Conservation (phyloP, 768 basidiomycete genomes). For the Tulasnella sp. region DNA sequence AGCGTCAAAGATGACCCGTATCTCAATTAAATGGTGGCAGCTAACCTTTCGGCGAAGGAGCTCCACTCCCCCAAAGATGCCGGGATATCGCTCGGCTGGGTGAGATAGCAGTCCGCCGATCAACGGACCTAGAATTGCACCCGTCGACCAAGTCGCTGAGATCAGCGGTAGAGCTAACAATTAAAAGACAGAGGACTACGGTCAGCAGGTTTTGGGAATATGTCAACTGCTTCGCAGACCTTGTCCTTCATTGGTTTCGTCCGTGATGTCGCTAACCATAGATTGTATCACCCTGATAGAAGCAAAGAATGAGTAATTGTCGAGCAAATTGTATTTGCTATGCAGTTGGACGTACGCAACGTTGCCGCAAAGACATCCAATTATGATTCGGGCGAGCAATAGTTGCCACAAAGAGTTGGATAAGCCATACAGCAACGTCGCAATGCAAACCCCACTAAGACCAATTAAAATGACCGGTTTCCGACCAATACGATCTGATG, state of each 20-base stretch:
- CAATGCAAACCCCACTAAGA: constrained; percentile 7
- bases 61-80: background rate
- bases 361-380: constrained; percentile 12
- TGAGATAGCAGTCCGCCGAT: constrained; percentile 11
- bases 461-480: constrained; percentile 14
- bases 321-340: background rate
- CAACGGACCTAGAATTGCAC: constrained; percentile 12
- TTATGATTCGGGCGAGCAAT: constrained; percentile 3
- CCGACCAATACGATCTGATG: constrained; percentile 12
- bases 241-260: constrained; percentile 12
- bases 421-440: constrained; percentile 10
- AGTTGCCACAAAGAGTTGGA: constrained; percentile 1
- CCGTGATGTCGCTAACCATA: constrained; percentile 16
- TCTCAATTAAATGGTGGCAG: background rate
- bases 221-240: background rate
- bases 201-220: background rate
- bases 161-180: constrained; percentile 14
- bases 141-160: constrained; percentile 6
- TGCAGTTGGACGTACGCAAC: background rate
- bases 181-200: background rate
- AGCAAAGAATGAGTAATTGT: background rate
- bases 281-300: background rate
- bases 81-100: constrained; percentile 13
- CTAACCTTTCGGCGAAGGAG: constrained; percentile 7
- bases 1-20: background rate